Evolutionary conservation across 352 stramenopile genomes (phyloP), one percentile per base, ranked within the genome.

Genomic region (Phytophthora crassamura): DNA sequence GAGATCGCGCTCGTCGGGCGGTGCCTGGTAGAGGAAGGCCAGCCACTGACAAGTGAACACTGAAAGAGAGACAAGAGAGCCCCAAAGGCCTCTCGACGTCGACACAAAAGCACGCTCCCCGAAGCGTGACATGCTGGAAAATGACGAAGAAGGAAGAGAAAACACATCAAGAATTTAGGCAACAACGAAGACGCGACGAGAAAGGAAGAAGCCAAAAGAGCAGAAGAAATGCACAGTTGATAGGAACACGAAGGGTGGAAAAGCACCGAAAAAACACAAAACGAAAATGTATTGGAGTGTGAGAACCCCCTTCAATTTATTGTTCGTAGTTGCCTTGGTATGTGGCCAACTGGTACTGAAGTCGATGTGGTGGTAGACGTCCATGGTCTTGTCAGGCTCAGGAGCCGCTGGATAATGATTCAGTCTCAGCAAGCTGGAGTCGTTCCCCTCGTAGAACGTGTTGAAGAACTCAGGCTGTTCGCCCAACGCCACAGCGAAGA

Each of bases 301-400:
- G 59, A 55, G 55, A 63, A 55, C 38, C 43, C 52, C 47, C 15
- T 39, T 36, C 12, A 48, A 6, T 25, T 25, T 25, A n/a, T n/a
- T n/a, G n/a, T n/a, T n/a, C 88, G 60, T 97, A 95, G 71, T 98
- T 88, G 35, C 94, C 92, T 22, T 90, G 84, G 80, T 97, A 97
- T n/a, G 92, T 85, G 48, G 87, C 61, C 36, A 85, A 69, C 30
- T 86, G 80, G 63, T 96, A 20, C 75, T 77, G 20, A 58, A 65
- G 48, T 89, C 80, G 4, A 75, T 89, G 77, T 86, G 77, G 43
- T 80, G 73, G 57, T 86, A 71, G 7, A 88, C 76, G 25, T 68
- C 76, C 76, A 88, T 84, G 7, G 74, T 72, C 16, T 61, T 75
- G 35, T 68, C 67, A 2, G 73, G 72, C 12, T 84, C 64, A 0